Evolutionary conservation across 202 grass and related monocot genomes (phyloP), one percentile per base, ranked within the genome.

Genomic region (Digitaria exilis): DNA sequence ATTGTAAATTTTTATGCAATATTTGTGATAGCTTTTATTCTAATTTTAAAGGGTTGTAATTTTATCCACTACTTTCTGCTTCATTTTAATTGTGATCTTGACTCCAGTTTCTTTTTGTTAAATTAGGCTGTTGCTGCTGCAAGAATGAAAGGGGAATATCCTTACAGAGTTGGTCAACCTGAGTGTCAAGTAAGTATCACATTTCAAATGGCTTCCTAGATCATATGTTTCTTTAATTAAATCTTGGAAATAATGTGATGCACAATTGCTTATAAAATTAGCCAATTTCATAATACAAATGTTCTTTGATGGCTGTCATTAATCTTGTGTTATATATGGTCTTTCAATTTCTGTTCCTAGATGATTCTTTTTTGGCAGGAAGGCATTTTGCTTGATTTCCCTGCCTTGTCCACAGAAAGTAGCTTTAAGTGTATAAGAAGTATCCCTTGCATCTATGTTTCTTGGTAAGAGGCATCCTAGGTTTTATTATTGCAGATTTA

Each of bases 101-200:
- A 65, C 82, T 60, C 64, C 1, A 37, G 41, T 88, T 60, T 26
- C 79, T 59, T 77, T 78, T 44, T 9, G 42, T 49, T 13, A 60
- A 75, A 32, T 83, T 65, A 97, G 94, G 91, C 85, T 85, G 87
- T 97, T 80, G 91, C 94, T 84, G 90, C 91, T 57, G 91, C 91
- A 73, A 94, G 89, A 65, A 91, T 97, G 78, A 97, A 97, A 76
- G 94, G 91, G 68, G 94, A 90, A 73, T 97, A 90, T 84, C 94
- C 94, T 64, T 88, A 97, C 86, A 94, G 91, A 76, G 69, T 65
- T 80, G 94, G 94, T 14, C 94, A 97, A 88, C 87, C 91, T 60
- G 94, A 97, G 86, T 97, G 94, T 79, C 91, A 94, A 90, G 91
- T 97, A 77, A 94, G 42, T 58, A 79, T 21, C 32, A 51, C 34